Percentiles rank a stretch among this genome's conserved stretches.
These are phyloP conservation scores for Blastobotrys terrestris DNA, from an alignment of 805 yeast genomes.

Conservation along the genomic window DNA sequence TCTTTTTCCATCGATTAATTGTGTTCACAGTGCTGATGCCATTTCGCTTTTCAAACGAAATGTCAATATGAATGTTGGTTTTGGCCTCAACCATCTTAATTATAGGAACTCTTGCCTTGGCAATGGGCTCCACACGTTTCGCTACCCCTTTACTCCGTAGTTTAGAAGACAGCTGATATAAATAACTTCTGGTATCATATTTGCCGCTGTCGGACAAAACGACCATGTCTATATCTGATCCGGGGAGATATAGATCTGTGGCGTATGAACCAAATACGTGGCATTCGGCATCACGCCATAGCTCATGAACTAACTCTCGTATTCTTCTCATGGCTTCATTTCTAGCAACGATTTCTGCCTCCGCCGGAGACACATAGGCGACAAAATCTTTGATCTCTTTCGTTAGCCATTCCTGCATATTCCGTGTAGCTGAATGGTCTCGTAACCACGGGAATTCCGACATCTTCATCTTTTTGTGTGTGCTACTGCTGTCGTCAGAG, in stretches of 20 bases:
- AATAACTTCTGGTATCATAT: conserved; percentile 50
- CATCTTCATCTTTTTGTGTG: not conserved
- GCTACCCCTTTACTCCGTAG: conserved; percentile 60
- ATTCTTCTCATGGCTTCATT: conserved; percentile 58
- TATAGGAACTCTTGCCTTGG: conserved; percentile 89
- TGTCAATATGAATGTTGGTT: conserved; percentile 71
- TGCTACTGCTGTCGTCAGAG: not conserved
- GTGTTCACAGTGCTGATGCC: conserved; percentile 78
- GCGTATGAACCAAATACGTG: conserved; percentile 93
- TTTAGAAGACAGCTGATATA: conserved; percentile 68
- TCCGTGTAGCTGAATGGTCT: conserved; percentile 70
- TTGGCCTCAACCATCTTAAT: conserved; percentile 77
- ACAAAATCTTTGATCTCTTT: conserved; percentile 81
- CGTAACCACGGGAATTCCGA: conserved; percentile 39
- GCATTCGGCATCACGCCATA: conserved; percentile 77
- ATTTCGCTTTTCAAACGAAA: conserved; percentile 80
- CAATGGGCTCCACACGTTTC: conserved; percentile 71
- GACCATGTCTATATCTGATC: conserved; percentile 94
- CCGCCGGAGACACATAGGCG: conserved; percentile 78
- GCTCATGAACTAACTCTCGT: conserved; percentile 41
- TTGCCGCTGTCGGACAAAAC: conserved; percentile 56
- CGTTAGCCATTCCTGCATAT: conserved; percentile 81
- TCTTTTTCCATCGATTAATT: conserved; percentile 66
- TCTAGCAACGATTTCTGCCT: conserved; percentile 61
- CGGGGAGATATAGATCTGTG: conserved; percentile 87